phyloP scores from a whole-genome alignment of 2,329 filamentous ascomycete species.

The Elsinoe australis region DNA sequence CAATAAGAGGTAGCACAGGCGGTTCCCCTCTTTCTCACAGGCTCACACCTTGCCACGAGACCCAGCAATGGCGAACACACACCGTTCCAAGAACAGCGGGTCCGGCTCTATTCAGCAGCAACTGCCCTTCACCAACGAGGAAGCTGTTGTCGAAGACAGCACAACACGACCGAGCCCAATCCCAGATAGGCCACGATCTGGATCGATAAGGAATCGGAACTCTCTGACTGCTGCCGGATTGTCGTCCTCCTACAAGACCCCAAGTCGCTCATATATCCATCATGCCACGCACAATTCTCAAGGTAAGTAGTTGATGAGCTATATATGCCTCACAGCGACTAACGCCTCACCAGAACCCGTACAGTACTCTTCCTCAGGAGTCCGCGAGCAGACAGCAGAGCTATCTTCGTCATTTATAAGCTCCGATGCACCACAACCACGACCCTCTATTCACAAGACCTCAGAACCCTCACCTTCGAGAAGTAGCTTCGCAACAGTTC shows the following conservation, averaged over 20 bases:
- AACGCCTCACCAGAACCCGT: conserved; percentile 36
- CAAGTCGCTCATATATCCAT: conserved; percentile 32
- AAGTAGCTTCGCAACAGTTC: conserved; percentile 20
- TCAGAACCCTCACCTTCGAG: conserved; percentile 15
- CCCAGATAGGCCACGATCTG: conserved; percentile 18
- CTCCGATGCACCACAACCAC: conserved; percentile 25
- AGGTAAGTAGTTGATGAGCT: conserved; percentile 18
- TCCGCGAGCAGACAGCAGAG: conserved; percentile 33
- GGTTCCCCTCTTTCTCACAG: not conserved
- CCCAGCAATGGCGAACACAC: conserved; percentile 3
- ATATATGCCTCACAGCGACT: conserved; percentile 3
- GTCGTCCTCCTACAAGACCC: conserved; percentile 28
- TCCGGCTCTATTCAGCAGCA: conserved; percentile 20
- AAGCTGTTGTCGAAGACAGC: conserved; percentile 17
- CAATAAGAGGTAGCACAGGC: not conserved
- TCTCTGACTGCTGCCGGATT: conserved; percentile 20
- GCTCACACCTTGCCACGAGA: not conserved
- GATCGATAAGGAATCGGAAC: conserved; percentile 19
- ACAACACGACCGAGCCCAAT: conserved; percentile 11
- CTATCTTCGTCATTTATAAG: conserved; percentile 33
- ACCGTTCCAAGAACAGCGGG: conserved; percentile 19
- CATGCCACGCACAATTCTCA: conserved; percentile 24
- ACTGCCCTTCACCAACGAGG: conserved; percentile 22
- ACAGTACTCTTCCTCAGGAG: conserved; percentile 34
- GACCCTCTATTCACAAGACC: conserved; percentile 10